Percentiles rank a stretch among this genome's conserved stretches.
Evolutionary conservation across 495 filamentous ascomycete genomes (phyloP).

Genomic region (Cairneyella variabilis): DNA sequence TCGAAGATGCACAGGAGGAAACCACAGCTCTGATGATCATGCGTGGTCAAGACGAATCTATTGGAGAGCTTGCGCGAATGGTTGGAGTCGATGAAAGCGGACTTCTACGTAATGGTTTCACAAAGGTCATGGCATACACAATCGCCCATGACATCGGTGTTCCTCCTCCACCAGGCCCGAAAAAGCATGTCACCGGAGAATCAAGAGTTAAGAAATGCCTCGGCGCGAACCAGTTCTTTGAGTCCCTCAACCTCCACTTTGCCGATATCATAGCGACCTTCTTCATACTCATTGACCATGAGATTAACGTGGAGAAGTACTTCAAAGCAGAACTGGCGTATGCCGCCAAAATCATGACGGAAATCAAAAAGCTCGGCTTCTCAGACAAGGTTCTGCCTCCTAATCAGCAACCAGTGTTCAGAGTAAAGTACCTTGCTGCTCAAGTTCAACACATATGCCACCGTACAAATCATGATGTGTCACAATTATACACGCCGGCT

Average conservation of each 20-base stretch:
- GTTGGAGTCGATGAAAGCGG: constrained; percentile 52
- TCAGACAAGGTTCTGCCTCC: constrained; percentile 58
- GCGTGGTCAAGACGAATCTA: constrained; percentile 65
- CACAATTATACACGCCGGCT: constrained; percentile 70
- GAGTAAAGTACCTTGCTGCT: constrained; percentile 65
- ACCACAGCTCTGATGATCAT: constrained; percentile 79
- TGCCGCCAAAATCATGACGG: constrained; percentile 57
- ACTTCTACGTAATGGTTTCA: constrained; percentile 65
- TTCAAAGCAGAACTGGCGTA: constrained; percentile 62
- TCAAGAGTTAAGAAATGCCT: constrained; percentile 63
- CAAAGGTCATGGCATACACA: constrained; percentile 78
- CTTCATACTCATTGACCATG: constrained; percentile 64
- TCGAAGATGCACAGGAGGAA: constrained; percentile 74
- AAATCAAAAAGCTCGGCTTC: constrained; percentile 61
- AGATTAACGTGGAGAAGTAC: constrained; percentile 65
- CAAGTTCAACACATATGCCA: constrained; percentile 74
- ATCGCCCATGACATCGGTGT: constrained; percentile 73
- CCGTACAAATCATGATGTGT: constrained; percentile 58
- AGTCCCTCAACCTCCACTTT: constrained; percentile 63
- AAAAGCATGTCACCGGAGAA: constrained; percentile 60
- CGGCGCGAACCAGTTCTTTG: constrained; percentile 58
- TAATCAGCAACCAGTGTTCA: constrained; percentile 85
- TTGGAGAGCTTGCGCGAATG: constrained; percentile 50
- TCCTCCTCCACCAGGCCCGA: constrained; percentile 44
- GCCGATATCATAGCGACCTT: constrained; percentile 70